Percentiles rank a stretch among this genome's conserved stretches.
phyloP scores from a whole-genome alignment of 2,329 filamentous ascomycete species.

The Elsinoe batatas region DNA sequence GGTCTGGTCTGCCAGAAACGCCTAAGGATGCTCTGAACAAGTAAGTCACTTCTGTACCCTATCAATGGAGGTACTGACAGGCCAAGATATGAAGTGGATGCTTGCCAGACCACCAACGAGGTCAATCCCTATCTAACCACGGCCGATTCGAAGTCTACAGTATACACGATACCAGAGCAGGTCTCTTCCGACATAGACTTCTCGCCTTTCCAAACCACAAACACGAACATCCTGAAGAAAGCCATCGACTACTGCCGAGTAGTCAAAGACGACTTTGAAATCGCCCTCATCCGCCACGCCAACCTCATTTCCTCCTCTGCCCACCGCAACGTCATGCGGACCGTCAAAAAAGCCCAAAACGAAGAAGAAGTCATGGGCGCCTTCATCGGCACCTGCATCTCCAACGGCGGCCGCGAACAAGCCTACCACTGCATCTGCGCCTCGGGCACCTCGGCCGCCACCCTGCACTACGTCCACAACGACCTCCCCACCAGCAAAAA shows the following conservation, averaged over 20 bases:
- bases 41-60: constrained; percentile 28
- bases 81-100: constrained; percentile 15
- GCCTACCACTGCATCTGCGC: constrained; percentile 84
- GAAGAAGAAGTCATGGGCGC: constrained; percentile 75
- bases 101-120: constrained; percentile 35
- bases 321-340: constrained; percentile 60
- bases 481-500: constrained; percentile 59
- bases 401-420: constrained; percentile 67
- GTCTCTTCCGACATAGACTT: constrained; percentile 64
- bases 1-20: constrained; percentile 78
- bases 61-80: constrained; percentile 24
- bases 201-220: constrained; percentile 55
- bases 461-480: constrained; percentile 80
- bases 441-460: constrained; percentile 67
- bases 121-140: constrained; percentile 57
- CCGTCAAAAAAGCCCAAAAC: constrained; percentile 55
- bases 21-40: constrained; percentile 61
- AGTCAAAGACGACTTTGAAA: constrained; percentile 76
- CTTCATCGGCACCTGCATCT: constrained; percentile 68
- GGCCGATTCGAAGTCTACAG: constrained; percentile 36
- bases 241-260: constrained; percentile 75
- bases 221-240: constrained; percentile 44
- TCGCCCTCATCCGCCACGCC: constrained; percentile 70
- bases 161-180: constrained; percentile 69
- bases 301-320: constrained; percentile 69